Base-by-base conservation (phyloP, 2,329 filamentous ascomycete species). In the Phialocephala subalpina region DNA sequence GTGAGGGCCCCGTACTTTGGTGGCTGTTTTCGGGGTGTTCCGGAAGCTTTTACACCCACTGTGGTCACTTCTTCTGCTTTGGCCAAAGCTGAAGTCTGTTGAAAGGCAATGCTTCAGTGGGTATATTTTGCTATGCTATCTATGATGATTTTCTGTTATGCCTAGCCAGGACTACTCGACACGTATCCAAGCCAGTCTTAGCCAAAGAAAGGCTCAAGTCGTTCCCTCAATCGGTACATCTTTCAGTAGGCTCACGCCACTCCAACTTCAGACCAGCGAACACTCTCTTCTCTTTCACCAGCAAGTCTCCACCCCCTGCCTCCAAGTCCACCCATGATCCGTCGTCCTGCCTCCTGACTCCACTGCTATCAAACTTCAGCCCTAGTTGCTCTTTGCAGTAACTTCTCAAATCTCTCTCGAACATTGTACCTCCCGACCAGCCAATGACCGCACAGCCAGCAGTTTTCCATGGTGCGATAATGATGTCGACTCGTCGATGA, bases 281-380 rank as follows among this genome's bases (percentile, higher is more conserved):
- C 0, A 97, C 90, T 68, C 88, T 86, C 78, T 83, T 89, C 81
- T 97, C 94, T 6, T 94, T 92, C 70, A 91, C 90, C 74, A 88
- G 80, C 82, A 92, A 88, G 52, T 73, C 79, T 25, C 76, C 74
- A 84, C 86, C 86, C 1, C 74, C 84, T 75, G 81, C 91, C 85
- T 89, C 87, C 8, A 96, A 73, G 77, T 96, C 89, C n/a, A 95
- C 86, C 82, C 90, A 89, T 2, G 80, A 79, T 1, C 92, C 92
- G 62, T 89, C 87, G 9, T 74, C 77, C 9, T 90, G 83, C 73
- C 88, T 88, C 53, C 94, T 85, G 12, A 97, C 87, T 0, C 96
- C 96, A 73, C 92, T 97, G 69, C 92, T 96, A 76, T 97, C 94
- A 75, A 98, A 98, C 77, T 96, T 97, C 84, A 93, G 90, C 0